Evolutionary conservation across 306 rosid genomes (phyloP), one percentile per base, ranked within the genome.

Genomic region (Fragaria ananassa): DNA sequence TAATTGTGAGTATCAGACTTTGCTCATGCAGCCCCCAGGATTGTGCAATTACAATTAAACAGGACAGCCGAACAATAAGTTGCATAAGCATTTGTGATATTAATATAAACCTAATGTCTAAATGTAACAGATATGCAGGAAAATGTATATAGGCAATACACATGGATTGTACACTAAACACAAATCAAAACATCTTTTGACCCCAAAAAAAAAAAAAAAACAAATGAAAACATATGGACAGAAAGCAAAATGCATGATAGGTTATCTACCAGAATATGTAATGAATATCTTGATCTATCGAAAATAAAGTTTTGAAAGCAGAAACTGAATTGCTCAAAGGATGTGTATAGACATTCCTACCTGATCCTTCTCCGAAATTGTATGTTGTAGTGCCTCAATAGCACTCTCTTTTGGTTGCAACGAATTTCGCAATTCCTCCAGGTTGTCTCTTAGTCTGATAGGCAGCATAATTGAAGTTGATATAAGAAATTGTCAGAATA

Each of bases 341-440:
- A 54, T 39, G 78, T 73, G 70, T 71, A 81, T 61, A 79, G 71
- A 74, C 50, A 74, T 67, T 74, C 77, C 39, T 80, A 92, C 99
- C 96, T 92, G 99, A 62, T 96, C 99, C 91, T 91, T 92, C 87
- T 96, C 99, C 37, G 79, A 76, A 74, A 91, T 88, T 67, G 96
- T 88, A 54, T 82, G 92, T 71, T 91, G 97, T 88, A 92, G 85
- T 75, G 86, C 86, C 84, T 91, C 98, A 15, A 96, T 42, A 69
- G 96, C 98, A 77, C 80, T 86, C 86, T 96, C 98, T 83, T 91
- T 96, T 61, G 99, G 99, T 81, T 91, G 88, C 83, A 96, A 62
- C 45, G 96, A 89, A 78, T 87, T 81, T 69, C 93, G 89, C 74
- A 92, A 78, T 64, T 96, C 99, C 87, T 92, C 99, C 82, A 91